Evolutionary conservation across 768 basidiomycete species (phyloP).

Genomic region (Mycena rosella): DNA sequence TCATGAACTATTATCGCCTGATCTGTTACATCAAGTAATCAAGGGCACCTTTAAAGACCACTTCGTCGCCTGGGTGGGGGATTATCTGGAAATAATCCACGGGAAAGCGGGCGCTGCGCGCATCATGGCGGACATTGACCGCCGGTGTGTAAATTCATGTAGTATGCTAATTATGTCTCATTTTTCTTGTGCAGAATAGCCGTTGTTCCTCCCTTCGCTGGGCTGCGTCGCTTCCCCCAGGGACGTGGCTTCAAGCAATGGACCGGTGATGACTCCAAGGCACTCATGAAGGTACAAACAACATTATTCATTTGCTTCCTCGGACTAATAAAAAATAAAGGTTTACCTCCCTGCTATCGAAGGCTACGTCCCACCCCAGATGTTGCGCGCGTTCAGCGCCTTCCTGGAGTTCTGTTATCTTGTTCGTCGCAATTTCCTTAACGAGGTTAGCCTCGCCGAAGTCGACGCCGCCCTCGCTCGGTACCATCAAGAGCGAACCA

Average conservation of each 20-base stretch:
- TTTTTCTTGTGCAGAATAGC: too few relatives aligned
- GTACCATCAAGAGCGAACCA: too few relatives aligned
- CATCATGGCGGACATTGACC: constrained; percentile 47
- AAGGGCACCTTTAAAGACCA: constrained; percentile 48
- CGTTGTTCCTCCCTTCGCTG: neutral
- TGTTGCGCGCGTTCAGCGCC: too few relatives aligned
- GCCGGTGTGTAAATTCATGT: constrained; percentile 32
- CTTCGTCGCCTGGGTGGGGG: constrained; percentile 48
- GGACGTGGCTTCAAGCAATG: too few relatives aligned
- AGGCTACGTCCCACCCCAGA: too few relatives aligned
- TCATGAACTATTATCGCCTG: too few relatives aligned
- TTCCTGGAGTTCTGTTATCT: neutral
- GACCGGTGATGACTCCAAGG: neutral
- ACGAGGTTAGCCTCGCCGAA: constrained; percentile 42
- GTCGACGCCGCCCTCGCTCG: constrained; percentile 33
- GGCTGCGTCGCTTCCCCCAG: too few relatives aligned
- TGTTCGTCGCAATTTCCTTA: too few relatives aligned
- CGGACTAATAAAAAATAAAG: too few relatives aligned
- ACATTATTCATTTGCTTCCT: too few relatives aligned
- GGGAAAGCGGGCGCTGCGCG: constrained; percentile 29
- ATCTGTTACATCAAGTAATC: constrained; percentile 34
- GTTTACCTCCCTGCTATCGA: neutral
- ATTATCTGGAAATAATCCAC: constrained; percentile 41
- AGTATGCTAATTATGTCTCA: too few relatives aligned
- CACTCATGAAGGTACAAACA: neutral